Evolutionary conservation across 2,329 filamentous ascomycete genomes (phyloP), one percentile per base, ranked within the genome.

Genomic region (Magnaporthiopsis rhizophila): DNA sequence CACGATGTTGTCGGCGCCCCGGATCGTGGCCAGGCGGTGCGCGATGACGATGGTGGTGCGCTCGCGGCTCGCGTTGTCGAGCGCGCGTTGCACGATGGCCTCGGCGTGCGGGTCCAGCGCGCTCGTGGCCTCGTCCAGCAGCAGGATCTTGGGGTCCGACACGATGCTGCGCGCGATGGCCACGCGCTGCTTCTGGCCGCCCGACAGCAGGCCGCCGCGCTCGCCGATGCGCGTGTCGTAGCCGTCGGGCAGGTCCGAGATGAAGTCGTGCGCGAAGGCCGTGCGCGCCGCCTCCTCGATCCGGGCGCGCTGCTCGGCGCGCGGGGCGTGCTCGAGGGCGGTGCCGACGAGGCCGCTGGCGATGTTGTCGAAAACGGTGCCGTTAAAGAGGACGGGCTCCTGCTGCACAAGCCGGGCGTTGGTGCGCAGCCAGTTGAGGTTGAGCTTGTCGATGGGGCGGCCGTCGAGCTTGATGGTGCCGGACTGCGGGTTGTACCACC

Each of bases 11-110:
- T 78, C 74, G 0, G 77, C 76, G 38, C 75, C 75, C 62, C 77
- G 75, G 45, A 81, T 74, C 0, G 86, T 86, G 34, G 83, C 84
- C 0, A 87, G 77, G 75, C 86, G 26, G 72, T 88, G 85, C 0
- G 87, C 87, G 65, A 90, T 88, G 56, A 88, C 81, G 32, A 90
- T 84, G 0, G 86, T 89, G 0, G 88, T 90, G 21, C 86, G 78
- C 30, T 82, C 81, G 56, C 79, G 76, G 0, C 84, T 84, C 0
- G 87, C 79, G n/a, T 78, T 77, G 66, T 82, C 80, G 26, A 87
- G 75, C 0, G 84, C 83, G 38, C 79, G 75, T 68, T 87, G 85
- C 1, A 87, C 84, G 9, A 83, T 77, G 3, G 77, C 74, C 64
- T 80, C 78, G 1, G 78, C 74, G 1, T 78, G 74, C 5, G 77